Evolutionary conservation across 1,284 basidiomycete genomes (phyloP), one percentile per base, ranked within the genome.

Genomic region (Ceratobasidium sp.): DNA sequence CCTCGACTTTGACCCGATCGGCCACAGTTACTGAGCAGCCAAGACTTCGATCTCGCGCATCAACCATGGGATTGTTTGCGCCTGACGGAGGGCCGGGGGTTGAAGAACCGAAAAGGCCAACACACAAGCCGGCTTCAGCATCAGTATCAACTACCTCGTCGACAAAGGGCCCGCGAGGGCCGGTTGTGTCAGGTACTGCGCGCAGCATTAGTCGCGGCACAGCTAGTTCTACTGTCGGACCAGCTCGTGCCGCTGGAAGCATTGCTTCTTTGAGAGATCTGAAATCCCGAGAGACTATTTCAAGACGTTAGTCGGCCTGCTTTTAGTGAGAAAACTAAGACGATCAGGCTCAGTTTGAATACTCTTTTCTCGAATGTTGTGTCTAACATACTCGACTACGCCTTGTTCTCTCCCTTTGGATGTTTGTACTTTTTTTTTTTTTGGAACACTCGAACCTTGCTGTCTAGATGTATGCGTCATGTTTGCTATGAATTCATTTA

Each of bases 231-330:
- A 31, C 27, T 49, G 13, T 43, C 12, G 43, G 54, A 42, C 13
- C 40, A 3, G 3, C 45, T 47, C 45, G 38, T 45, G 29, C 42
- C 15, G 38, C 60, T 52, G 60, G 60, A 25, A 64, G 60, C 29
- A 47, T 64, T 52, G 60, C 60, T 20, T 64, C 60, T 20, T 64
- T 64, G 60, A 64, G 60, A 31, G 60, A 64, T 32, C 1, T 52
- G 45, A 64, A 64, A 47, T 38, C 43, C 32, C 31, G 22, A 35
- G 47, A 17, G 47, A 45, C 40, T 22, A 7, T 53, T 5, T 5
- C 13, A 7, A 53, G 20, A 31, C 15, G 50, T 10, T 53, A 53
- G 27, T 7, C 10, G 29, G 15, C 27, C 29, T 5, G 50, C 17
- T 53, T 49, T 22, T 17, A 8, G 8, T 8, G 8, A 8, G 17